Conservation (phyloP, 345 rosid species). For the Ailanthus altissimus region DNA sequence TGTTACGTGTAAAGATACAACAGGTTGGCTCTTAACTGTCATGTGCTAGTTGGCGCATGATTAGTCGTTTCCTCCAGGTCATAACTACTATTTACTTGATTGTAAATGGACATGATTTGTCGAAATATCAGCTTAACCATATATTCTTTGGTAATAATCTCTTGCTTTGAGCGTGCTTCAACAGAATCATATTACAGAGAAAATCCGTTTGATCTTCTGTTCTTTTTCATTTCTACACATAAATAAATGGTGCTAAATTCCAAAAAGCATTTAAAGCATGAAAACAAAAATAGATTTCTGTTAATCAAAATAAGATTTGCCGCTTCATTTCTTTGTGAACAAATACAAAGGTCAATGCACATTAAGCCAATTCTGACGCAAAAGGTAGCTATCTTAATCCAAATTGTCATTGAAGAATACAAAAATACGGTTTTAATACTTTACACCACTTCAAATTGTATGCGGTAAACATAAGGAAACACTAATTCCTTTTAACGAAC, state of each 20-base stretch:
- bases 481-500: background rate
- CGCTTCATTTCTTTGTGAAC: background rate
- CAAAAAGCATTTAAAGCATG: no score
- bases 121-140: background rate
- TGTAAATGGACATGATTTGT: no score
- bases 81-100: background rate
- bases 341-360: background rate
- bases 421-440: background rate
- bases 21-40: background rate
- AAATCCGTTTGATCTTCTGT: background rate
- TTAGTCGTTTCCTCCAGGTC: background rate
- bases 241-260: no score
- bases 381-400: background rate
- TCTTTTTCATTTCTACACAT: background rate
- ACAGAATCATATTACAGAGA: background rate
- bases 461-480: background rate
- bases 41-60: background rate
- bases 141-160: background rate
- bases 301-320: background rate
- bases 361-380: slow-evolving; percentile 1
- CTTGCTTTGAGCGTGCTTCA: background rate
- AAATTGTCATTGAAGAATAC: background rate
- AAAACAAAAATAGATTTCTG: no score
- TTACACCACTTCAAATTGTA: slow-evolving; percentile 12
- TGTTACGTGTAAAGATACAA: slow-evolving; percentile 5